Base-by-base conservation (phyloP, 192 early-diverging fungal genomes). In the Rhizophlyctis rosea region DNA sequence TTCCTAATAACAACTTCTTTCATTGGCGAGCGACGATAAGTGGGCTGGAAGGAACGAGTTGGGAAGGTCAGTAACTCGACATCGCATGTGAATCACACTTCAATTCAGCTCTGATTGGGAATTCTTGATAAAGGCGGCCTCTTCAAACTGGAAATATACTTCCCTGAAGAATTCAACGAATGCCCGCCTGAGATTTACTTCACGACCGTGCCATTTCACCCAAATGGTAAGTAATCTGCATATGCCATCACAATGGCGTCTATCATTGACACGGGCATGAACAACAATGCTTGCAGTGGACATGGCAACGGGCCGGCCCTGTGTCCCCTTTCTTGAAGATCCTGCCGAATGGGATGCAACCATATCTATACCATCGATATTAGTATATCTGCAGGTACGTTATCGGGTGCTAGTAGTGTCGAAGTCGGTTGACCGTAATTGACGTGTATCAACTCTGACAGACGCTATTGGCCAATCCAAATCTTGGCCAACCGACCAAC, bases 131-230 rank as follows among this genome's bases (percentile, higher is more conserved):
- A 50, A 74, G 74, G 75, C 34, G 73, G 61, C 2, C 50, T 70
- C 4, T 78, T 82, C 50, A 62, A 73, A 58, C 39, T 82, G 9
- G 64, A 69, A 39, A 31, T 82, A 35, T 54, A 44, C 32, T 82
- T 82, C 39, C 61, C 59, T 34, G 70, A 72, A 31, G 57, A 78
- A 23, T 80, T 71, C 63, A 74, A 82, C 53, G 68, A 82, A 50
- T 47, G 48, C 5, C 81, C 81, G 21, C 81, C 81, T 21, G 59
- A 70, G 21, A 73, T 77, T 25, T 67, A 54, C 30, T 82, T 82
- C 59, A 21, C 54, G n/a, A 82, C 81, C 21, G 76, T 82, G 0
- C 81, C 81, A 16, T 82, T 82, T 58, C 81, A 82, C 70, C 81
- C 81, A 2, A 82, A 82, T 47, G 69, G 73, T 71, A 34, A 29